These are phyloP conservation scores for Podospora appendiculata DNA, from an alignment of 495 filamentous ascomycete species.

Conservation along the genomic window DNA sequence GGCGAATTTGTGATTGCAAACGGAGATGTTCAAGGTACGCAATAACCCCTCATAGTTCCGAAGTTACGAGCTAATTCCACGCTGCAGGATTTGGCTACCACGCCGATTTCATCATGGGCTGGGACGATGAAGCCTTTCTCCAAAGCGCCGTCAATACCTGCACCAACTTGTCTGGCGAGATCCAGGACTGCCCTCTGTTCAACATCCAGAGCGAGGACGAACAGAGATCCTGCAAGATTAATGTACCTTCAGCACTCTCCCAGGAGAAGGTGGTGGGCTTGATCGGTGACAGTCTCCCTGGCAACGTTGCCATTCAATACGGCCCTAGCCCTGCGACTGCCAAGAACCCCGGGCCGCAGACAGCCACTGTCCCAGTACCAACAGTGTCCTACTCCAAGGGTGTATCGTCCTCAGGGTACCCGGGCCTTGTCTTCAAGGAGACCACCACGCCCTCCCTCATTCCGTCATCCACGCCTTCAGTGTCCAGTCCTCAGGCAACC, in stretches of 20 bases:
- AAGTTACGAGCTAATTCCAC: constrained; percentile 1
- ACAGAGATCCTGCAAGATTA: constrained; percentile 30
- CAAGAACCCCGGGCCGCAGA: constrained; percentile 5
- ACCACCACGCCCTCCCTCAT: neutral
- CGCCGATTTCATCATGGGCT: constrained; percentile 78
- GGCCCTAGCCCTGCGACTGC: constrained; percentile 28
- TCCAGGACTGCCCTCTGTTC: constrained; percentile 52
- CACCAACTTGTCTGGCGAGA: constrained; percentile 38
- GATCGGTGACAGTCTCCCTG: constrained; percentile 28
- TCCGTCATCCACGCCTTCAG: neutral
- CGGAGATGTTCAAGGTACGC: constrained; percentile 66
- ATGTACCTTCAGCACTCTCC: constrained; percentile 19
- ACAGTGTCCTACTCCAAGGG: constrained; percentile 15
- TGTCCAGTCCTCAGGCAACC: neutral
- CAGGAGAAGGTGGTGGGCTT: constrained; percentile 25
- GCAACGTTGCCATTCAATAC: constrained; percentile 26
- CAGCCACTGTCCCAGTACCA: constrained; percentile 9
- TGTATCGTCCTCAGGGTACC: constrained; percentile 7
- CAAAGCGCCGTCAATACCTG: constrained; percentile 53
- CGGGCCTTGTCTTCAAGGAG: constrained; percentile 21
- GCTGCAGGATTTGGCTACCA: constrained; percentile 66
- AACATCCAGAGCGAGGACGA: constrained; percentile 28
- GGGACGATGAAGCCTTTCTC: constrained; percentile 58
- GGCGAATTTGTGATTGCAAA: constrained; percentile 78
- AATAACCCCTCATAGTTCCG: neutral